These are phyloP conservation scores for Purshia tridentata DNA, from an alignment of 306 rosid genomes.

Conservation along the genomic window DNA sequence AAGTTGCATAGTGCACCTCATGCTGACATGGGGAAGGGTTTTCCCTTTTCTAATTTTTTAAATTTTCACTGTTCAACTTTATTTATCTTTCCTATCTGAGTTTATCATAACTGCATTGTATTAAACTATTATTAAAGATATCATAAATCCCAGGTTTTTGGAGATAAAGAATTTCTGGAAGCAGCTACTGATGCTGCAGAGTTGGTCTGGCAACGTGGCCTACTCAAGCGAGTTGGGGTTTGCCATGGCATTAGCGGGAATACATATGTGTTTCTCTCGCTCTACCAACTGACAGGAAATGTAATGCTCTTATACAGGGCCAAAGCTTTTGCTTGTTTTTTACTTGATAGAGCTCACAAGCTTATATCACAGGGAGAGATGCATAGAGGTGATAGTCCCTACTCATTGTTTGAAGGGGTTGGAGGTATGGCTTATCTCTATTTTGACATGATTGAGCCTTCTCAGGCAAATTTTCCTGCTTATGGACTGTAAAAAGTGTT, in stretches of 20 bases:
- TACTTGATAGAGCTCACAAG: slow-evolving; percentile 58
- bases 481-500: slow-evolving; percentile 44
- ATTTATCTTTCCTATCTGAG: neutral
- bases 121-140: neutral
- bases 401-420: slow-evolving; percentile 62
- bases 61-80: neutral
- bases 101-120: neutral
- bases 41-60: neutral
- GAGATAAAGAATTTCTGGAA: slow-evolving; percentile 53
- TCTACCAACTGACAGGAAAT: slow-evolving; percentile 58
- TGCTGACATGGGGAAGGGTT: neutral
- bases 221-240: slow-evolving; percentile 61
- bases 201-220: slow-evolving; percentile 59
- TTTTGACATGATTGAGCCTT: slow-evolving; percentile 56
- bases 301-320: slow-evolving; percentile 49
- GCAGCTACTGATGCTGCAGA: slow-evolving; percentile 68
- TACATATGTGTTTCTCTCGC: slow-evolving; percentile 58
- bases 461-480: slow-evolving; percentile 56
- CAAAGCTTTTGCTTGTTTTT: slow-evolving; percentile 66
- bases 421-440: slow-evolving; percentile 68
- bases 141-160: slow-evolving; percentile 44
- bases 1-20: neutral
- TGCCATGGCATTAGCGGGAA: slow-evolving; percentile 81
- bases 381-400: slow-evolving; percentile 68
- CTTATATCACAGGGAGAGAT: slow-evolving; percentile 55